Base-by-base conservation (phyloP, 208 protist species). In the Lotmaria passim region DNA sequence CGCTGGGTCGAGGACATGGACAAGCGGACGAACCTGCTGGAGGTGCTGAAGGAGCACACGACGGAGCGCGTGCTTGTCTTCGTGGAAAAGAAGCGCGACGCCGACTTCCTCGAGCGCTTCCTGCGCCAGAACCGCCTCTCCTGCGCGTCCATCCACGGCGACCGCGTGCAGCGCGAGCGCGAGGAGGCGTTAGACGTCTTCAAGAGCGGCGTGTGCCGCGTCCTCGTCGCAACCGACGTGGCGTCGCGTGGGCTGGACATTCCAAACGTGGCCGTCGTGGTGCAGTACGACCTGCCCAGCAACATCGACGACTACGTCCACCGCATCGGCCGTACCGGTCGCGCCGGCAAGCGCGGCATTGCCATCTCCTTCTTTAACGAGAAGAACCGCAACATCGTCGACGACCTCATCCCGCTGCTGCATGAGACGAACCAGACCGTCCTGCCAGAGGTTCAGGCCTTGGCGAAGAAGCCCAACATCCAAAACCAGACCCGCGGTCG, bases 231-330 rank as follows among this genome's bases (percentile, higher is more conserved):
- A 19, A 99, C 98, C 26, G 98, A 99, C 77, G 98, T 99, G 15
- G 98, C 98, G 17, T 96, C 96, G 17, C 93, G 98, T 56, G 98
- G 98, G 11, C 83, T 99, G 11, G 98, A 99, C 71, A 98, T 99
- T 67, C 96, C 97, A 15, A 94, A 99, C 57, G 98, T 99, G 23
- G 52, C 79, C n/a, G 73, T 98, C 47, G 98, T 99, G 41, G 94
- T 99, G 17, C 99, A 99, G 81, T 99, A 99, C 81, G 97, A 99
- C 81, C 78, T 99, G 57, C 98, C 98, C 19, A 93, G 84, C 58
- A 97, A 98, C 90, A 98, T 99, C 71, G 98, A 99, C 60, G 98
- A 99, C 77, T 99, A 99, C 85, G 97, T 99, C 11, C 99, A 99
- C 86, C 91, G 99, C 62, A 99, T 99, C 76, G 99, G 99, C 69